These are phyloP conservation scores for Penicillium cosmopolitanum DNA, from an alignment of 495 filamentous ascomycete species.

Conservation along the genomic window DNA sequence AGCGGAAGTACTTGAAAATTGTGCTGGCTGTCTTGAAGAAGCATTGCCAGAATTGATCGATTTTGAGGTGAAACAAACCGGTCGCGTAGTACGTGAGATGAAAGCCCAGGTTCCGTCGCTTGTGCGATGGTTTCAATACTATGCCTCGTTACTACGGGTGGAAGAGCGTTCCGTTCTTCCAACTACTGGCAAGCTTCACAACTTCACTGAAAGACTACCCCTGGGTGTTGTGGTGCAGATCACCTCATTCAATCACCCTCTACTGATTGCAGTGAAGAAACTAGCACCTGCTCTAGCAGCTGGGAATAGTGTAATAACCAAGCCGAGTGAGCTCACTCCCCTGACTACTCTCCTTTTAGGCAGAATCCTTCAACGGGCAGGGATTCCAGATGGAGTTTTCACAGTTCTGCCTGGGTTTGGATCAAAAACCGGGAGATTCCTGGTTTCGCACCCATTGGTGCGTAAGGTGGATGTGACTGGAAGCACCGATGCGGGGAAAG, in stretches of 20 bases:
- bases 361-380: constrained; percentile 54
- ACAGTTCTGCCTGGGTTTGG: constrained; percentile 62
- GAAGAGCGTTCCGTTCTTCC: constrained; percentile 65
- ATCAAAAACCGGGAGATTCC: constrained; percentile 52
- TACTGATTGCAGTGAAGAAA: constrained; percentile 67
- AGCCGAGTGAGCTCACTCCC: constrained; percentile 64
- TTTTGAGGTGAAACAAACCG: constrained; percentile 64
- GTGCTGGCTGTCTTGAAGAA: constrained; percentile 52
- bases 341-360: constrained; percentile 58
- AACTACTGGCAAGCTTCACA: constrained; percentile 62
- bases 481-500: constrained; percentile 49
- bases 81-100: constrained; percentile 67
- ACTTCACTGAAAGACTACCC: constrained; percentile 61
- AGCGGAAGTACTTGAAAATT: constrained; percentile 59
- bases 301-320: constrained; percentile 64
- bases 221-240: constrained; percentile 67
- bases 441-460: constrained; percentile 56
- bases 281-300: constrained; percentile 63
- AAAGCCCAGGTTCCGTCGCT: constrained; percentile 64
- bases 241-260: constrained; percentile 68
- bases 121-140: constrained; percentile 68
- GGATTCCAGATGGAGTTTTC: constrained; percentile 59
- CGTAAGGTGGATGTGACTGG: constrained; percentile 68
- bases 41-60: constrained; percentile 54
- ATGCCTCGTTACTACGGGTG: constrained; percentile 59